phyloP scores from a whole-genome alignment of 108 stramenopile species.

The Aurantiochytrium sp. region DNA sequence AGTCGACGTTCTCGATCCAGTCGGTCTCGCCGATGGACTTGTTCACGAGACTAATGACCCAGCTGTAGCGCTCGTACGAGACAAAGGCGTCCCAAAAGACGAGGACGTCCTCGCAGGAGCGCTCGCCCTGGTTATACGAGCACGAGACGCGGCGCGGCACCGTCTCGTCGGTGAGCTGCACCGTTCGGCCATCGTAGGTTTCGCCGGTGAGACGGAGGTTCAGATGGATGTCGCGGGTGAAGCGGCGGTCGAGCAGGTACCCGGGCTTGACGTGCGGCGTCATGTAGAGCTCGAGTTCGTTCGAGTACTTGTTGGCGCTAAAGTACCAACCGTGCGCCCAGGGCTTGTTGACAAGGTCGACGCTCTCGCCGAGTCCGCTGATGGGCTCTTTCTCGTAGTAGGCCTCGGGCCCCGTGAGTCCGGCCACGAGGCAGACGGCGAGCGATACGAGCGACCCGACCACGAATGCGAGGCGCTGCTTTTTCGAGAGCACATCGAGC shows the following conservation, averaged over 20 bases:
- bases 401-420: not conserved
- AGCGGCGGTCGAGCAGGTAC: not conserved
- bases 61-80: not conserved
- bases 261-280: not conserved
- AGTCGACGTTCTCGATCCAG: not conserved
- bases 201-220: not conserved
- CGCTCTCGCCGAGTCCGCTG: not conserved
- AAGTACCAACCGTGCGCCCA: not conserved
- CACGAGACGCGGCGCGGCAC: not conserved
- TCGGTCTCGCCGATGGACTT: not conserved
- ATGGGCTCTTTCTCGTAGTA: not conserved
- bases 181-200: not conserved
- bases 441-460: not conserved
- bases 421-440: not conserved
- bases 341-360: not conserved
- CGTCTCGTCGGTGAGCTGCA: not conserved
- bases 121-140: not conserved
- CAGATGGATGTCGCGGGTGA: not conserved
- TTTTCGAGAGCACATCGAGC: not conserved
- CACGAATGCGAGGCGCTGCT: not conserved
- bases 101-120: not conserved
- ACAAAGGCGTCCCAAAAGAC: conserved; percentile 6
- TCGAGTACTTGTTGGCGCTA: not conserved
- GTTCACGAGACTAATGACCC: not conserved
- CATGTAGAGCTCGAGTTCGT: not conserved